A percentile compares a stretch with the other conserved stretches of the same genome.
These are phyloP conservation scores for Austroboletus rostrupii DNA, from an alignment of 1,284 basidiomycete genomes.

Conservation along the genomic window DNA sequence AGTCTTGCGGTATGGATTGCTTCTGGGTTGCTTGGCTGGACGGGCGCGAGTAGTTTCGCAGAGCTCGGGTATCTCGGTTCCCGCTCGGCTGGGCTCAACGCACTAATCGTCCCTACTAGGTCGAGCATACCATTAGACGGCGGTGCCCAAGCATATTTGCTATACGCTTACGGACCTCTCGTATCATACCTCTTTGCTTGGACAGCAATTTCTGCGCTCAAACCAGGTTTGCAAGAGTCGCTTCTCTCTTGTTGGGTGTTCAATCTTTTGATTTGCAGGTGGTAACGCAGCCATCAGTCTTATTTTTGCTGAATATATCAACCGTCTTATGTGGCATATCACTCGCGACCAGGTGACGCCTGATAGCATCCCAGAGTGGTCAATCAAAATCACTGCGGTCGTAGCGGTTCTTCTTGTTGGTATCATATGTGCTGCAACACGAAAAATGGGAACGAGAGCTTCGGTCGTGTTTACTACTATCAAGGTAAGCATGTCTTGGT, in stretches of 20 bases:
- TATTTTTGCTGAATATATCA: conserved; percentile 86
- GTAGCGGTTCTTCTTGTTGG: conserved; percentile 72
- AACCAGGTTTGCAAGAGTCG: conserved; percentile 53
- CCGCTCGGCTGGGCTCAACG: neutral
- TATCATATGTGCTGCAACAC: conserved; percentile 73
- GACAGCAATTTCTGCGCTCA: conserved; percentile 86
- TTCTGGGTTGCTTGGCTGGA: conserved; percentile 85
- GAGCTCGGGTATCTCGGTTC: conserved; percentile 68
- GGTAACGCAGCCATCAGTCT: conserved; percentile 67
- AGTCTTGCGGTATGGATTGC: conserved; percentile 78
- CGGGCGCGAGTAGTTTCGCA: conserved; percentile 88
- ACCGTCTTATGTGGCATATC: conserved; percentile 69
- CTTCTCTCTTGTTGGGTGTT: neutral
- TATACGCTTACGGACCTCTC: conserved; percentile 85
- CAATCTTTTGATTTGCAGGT: conserved; percentile 37
- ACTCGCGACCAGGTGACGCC: conserved; percentile 61
- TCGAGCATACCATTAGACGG: conserved; percentile 77
- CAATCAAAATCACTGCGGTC: conserved; percentile 86
- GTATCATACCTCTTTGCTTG: conserved; percentile 85
- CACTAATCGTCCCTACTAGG: conserved; percentile 7
- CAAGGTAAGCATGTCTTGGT: conserved; percentile 53
- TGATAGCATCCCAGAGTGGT: conserved; percentile 84
- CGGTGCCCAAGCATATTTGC: conserved; percentile 88
- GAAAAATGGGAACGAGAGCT: conserved; percentile 76
- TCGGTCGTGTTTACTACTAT: conserved; percentile 84